Evolutionary conservation across 805 yeast genomes (phyloP), one percentile per base, ranked within the genome.

Genomic region (Kuraishia capsulata): DNA sequence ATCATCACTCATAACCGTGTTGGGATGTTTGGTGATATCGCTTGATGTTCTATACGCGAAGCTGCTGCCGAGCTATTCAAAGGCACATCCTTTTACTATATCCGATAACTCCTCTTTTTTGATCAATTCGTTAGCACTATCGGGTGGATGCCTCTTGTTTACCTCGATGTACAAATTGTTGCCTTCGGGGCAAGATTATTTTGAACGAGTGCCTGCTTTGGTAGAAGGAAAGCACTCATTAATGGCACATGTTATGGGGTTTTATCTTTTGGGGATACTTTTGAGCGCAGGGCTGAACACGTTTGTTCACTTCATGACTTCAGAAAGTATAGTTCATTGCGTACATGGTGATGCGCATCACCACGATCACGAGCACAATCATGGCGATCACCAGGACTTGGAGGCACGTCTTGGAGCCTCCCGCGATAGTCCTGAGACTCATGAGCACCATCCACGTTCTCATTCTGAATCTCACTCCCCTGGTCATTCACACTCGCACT

Each of bases 321-420:
- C 90, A 37, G 85, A 85, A 53, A 78, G 89, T 24, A 73, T 89
- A 25, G 83, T 89, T 0, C 96, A 88, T 53, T 88, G 96, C 58
- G 81, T 76, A 13, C 96, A 88, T 50, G 55, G 50, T 19, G 56
- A 49, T n/a, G 64, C 54, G 13, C 57, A 53, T 11, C 57, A 42
- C 8, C 35, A 44, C 32, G 39, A 39, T 30, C 49, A 41, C 40
- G 37, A 35, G 24, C 50, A 53, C 35, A n/a, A n/a, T n/a, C n/a
- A n/a, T n/a, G n/a, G n/a, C n/a, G n/a, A n/a, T n/a, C n/a, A n/a
- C n/a, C n/a, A n/a, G n/a, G n/a, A n/a, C n/a, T n/a, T n/a, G n/a
- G n/a, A n/a, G n/a, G n/a, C n/a, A n/a, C n/a, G n/a, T n/a, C n/a
- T n/a, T n/a, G 43, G 45, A 5, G 40, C 36, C 11, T 45, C 41